phyloP scores from a whole-genome alignment of 2,329 filamentous ascomycete species.

The Fusarium sp. region DNA sequence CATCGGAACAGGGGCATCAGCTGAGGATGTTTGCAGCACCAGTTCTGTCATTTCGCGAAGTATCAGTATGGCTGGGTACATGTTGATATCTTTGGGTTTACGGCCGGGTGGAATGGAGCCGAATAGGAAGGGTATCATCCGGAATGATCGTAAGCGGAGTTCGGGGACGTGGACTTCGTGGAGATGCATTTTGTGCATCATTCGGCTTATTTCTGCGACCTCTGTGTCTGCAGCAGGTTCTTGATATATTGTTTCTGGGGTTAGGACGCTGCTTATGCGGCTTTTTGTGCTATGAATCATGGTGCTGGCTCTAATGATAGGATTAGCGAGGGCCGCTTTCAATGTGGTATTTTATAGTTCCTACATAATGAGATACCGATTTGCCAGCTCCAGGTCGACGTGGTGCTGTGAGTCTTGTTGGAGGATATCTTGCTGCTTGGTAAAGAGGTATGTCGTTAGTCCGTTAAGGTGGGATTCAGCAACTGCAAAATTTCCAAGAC shows the following conservation, averaged over 20 bases:
- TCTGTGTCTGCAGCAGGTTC: not conserved
- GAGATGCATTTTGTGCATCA: not conserved
- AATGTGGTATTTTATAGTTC: accelerated
- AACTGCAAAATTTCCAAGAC: not conserved
- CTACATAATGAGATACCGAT: not conserved
- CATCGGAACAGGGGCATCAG: not conserved
- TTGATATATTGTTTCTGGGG: not conserved
- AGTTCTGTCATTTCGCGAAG: not conserved
- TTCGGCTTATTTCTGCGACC: not conserved
- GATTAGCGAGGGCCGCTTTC: not conserved
- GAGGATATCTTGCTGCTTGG: not conserved
- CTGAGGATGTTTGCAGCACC: not conserved
- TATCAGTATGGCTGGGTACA: not conserved
- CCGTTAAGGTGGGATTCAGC: not conserved
- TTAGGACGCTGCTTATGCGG: not conserved
- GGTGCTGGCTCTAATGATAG: not conserved
- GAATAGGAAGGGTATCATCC: not conserved
- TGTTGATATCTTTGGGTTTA: not conserved
- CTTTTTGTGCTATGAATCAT: not conserved
- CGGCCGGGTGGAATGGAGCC: not conserved
- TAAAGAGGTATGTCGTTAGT: not conserved
- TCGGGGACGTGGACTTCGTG: not conserved
- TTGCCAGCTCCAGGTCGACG: not conserved
- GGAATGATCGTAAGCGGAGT: not conserved
- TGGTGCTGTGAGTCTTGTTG: too few relatives aligned